A percentile compares a stretch with the other conserved stretches of the same genome.
These are phyloP conservation scores for Thelonectria rubi DNA, from an alignment of 2,329 filamentous ascomycete genomes.

Conservation along the genomic window DNA sequence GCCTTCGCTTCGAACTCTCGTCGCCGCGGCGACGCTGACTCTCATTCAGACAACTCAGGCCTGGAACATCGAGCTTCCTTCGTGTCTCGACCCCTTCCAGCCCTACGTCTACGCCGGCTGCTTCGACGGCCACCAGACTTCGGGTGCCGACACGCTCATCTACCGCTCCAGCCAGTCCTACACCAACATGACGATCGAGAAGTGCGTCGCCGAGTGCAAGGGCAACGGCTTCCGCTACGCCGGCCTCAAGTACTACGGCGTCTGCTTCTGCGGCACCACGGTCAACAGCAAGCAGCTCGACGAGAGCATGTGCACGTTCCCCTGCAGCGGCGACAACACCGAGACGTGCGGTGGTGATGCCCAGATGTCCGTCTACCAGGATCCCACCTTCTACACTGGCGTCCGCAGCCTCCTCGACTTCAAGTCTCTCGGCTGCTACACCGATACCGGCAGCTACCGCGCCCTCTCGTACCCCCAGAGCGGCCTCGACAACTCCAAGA, in stretches of 20 bases:
- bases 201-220: slow-evolving; percentile 60
- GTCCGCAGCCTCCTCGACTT: slow-evolving; percentile 62
- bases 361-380: slow-evolving; percentile 58
- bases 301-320: slow-evolving; percentile 65
- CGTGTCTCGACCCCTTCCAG: slow-evolving; percentile 55
- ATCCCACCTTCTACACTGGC: slow-evolving; percentile 58
- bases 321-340: slow-evolving; percentile 58
- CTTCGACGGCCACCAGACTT: slow-evolving; percentile 48
- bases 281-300: slow-evolving; percentile 62
- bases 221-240: slow-evolving; percentile 61
- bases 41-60: slow-evolving; percentile 51
- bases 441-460: slow-evolving; percentile 54
- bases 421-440: slow-evolving; percentile 69
- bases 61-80: slow-evolving; percentile 55
- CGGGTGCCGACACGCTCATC: slow-evolving; percentile 50
- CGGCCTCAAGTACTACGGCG: slow-evolving; percentile 60
- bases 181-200: slow-evolving; percentile 57
- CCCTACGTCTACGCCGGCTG: slow-evolving; percentile 61
- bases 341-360: slow-evolving; percentile 58
- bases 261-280: slow-evolving; percentile 63
- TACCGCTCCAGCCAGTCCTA: slow-evolving; percentile 52
- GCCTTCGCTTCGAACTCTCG: slow-evolving; percentile 40
- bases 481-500: slow-evolving; percentile 44
- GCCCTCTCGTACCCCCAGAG: slow-evolving; percentile 56
- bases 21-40: slow-evolving; percentile 51